These are phyloP conservation scores for Vitis hybrid DNA, from an alignment of 177 flowering plant genomes.

Conservation along the genomic window DNA sequence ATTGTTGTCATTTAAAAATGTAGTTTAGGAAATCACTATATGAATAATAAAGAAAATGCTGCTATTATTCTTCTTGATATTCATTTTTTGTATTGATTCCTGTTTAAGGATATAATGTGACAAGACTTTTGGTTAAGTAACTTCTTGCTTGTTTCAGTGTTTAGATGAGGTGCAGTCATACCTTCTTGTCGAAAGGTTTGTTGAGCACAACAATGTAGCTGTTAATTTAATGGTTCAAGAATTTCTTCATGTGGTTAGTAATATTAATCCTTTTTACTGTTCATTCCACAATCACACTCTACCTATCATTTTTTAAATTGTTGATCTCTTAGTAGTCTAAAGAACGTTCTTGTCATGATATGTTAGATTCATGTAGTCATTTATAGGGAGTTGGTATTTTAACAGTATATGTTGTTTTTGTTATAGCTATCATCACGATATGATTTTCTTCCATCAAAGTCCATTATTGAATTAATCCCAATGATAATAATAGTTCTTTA, in stretches of 20 bases:
- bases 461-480: no score
- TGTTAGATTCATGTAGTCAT: no score
- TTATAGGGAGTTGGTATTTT: no score
- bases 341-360: no score
- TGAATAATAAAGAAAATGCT: not conserved
- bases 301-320: conserved; percentile 1
- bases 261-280: not conserved
- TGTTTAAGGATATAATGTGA: not conserved
- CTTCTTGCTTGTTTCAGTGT: conserved; percentile 37
- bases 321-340: no score
- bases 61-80: not conserved
- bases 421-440: no score
- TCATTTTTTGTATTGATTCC: not conserved
- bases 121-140: not conserved
- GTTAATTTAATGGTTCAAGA: conserved; percentile 35
- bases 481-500: no score
- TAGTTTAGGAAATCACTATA: not conserved
- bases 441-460: no score
- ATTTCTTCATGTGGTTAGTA: conserved; percentile 61
- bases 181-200: conserved; percentile 56
- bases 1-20: no score
- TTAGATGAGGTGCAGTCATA: conserved; percentile 94
- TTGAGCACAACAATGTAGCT: conserved; percentile 29
- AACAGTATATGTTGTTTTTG: no score
- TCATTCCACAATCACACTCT: not conserved